Percentiles rank a stretch among this genome's conserved stretches.
Conservation (phyloP, 2,329 filamentous ascomycete genomes). For the Diaporthe citriasiana region DNA sequence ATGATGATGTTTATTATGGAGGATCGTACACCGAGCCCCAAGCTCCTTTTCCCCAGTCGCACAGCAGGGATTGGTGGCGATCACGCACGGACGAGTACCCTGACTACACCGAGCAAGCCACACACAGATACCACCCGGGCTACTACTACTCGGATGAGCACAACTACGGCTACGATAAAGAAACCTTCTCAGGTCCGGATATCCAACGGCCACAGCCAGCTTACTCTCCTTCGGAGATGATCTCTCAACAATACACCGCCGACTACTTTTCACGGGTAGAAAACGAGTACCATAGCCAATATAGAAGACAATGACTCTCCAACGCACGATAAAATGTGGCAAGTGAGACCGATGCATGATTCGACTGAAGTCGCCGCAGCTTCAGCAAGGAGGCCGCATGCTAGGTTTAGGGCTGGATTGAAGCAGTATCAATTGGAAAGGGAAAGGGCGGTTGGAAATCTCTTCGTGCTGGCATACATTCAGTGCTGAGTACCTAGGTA, state of each 20-base stretch:
- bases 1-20: background rate
- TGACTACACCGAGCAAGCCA: background rate
- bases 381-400: background rate
- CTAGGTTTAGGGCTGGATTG: background rate
- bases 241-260: background rate
- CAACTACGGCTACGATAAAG: background rate
- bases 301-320: background rate
- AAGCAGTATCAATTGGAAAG: too few species aligned
- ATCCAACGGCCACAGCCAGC: conserved; percentile 24
- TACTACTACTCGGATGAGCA: background rate
- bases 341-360: background rate
- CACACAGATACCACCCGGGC: background rate
- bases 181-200: background rate
- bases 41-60: background rate
- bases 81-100: background rate
- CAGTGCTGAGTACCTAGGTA: too few species aligned
- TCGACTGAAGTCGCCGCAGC: background rate
- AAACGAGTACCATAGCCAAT: background rate
- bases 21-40: background rate
- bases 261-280: conserved; percentile 4
- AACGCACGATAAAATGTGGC: too few species aligned
- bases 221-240: conserved; percentile 1
- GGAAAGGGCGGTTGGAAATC: too few species aligned
- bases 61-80: conserved; percentile 7
- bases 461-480: too few species aligned